phyloP scores from a whole-genome alignment of 345 rosid species.

The Eucalyptus regnans region DNA sequence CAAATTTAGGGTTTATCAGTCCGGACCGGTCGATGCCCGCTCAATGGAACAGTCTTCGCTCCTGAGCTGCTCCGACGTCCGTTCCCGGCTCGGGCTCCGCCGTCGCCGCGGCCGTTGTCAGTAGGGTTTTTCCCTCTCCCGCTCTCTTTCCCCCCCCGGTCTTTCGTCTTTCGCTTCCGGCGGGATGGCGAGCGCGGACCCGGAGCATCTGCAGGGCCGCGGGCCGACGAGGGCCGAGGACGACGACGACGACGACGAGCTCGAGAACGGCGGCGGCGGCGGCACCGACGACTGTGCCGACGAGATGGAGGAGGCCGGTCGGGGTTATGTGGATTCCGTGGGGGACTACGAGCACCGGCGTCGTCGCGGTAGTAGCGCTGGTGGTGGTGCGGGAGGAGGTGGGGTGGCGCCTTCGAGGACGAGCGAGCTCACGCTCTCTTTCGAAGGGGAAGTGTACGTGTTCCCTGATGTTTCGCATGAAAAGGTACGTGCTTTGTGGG shows the following conservation, averaged over 20 bases:
- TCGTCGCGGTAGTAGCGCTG: neutral
- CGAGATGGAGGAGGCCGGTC: constrained; percentile 20
- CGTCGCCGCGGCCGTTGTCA: neutral
- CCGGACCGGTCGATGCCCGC: neutral
- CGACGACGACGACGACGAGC: constrained; percentile 35
- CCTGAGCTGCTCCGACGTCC: neutral
- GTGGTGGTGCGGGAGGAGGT: neutral
- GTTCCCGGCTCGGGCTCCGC: neutral
- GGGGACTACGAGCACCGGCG: constrained; percentile 15
- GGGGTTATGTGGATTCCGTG: constrained; percentile 16
- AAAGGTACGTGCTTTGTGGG: constrained; percentile 15
- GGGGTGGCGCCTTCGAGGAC: constrained; percentile 32
- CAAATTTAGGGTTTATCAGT: neutral
- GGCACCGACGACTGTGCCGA: constrained; percentile 15
- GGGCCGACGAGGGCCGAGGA: constrained; percentile 36
- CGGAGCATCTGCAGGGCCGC: constrained; percentile 38
- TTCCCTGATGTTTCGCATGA: constrained; percentile 59
- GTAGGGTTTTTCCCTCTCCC: neutral
- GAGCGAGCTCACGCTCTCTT: constrained; percentile 64
- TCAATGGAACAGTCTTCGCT: neutral
- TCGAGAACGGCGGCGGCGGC: neutral
- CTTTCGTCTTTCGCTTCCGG: neutral
- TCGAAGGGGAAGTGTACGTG: constrained; percentile 70
- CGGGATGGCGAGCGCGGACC: constrained; percentile 6
- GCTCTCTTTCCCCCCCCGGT: neutral